A percentile compares a stretch with the other conserved stretches of the same genome.
Conservation (phyloP, 2,329 filamentous ascomycete genomes). For the Aspergillus piperis region DNA sequence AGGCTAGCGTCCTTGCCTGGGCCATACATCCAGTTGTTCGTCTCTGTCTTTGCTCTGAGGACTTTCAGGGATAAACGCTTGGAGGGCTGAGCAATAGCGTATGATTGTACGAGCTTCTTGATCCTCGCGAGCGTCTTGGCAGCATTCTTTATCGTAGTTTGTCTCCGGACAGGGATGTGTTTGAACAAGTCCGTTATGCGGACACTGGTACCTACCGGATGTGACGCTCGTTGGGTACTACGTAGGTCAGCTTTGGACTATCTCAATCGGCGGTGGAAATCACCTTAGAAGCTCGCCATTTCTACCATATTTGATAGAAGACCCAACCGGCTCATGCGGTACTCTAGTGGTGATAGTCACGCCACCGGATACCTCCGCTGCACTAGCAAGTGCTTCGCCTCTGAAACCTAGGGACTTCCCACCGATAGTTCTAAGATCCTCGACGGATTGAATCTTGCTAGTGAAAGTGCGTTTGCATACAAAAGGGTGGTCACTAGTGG, state of each 20-base stretch:
- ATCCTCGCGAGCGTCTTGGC: slow-evolving; percentile 54
- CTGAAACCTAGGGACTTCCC: slow-evolving; percentile 63
- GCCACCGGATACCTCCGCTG: slow-evolving; percentile 58
- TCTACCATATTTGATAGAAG: slow-evolving; percentile 52
- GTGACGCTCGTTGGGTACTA: slow-evolving; percentile 48
- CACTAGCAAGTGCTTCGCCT: slow-evolving; percentile 64
- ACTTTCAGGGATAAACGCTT: slow-evolving; percentile 58
- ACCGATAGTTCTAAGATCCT: slow-evolving; percentile 58
- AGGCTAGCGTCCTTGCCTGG: slow-evolving; percentile 52
- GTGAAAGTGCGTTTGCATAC: slow-evolving; percentile 62
- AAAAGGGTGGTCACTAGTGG: slow-evolving; percentile 55
- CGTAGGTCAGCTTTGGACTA: neutral
- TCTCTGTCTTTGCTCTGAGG: slow-evolving; percentile 62
- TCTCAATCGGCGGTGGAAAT: neutral
- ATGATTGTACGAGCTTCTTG: slow-evolving; percentile 57
- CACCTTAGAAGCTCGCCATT: slow-evolving; percentile 53
- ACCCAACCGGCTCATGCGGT: slow-evolving; percentile 58
- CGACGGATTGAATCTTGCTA: slow-evolving; percentile 62
- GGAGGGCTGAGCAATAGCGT: slow-evolving; percentile 60
- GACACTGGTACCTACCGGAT: slow-evolving; percentile 63
- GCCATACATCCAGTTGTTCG: slow-evolving; percentile 62
- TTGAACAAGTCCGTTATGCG: slow-evolving; percentile 59
- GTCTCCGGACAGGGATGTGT: slow-evolving; percentile 60
- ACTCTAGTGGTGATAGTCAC: slow-evolving; percentile 59
- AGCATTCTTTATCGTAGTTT: slow-evolving; percentile 54